Evolutionary conservation across 2,329 filamentous ascomycete genomes (phyloP), one percentile per base, ranked within the genome.

Genomic region (Sarocladium kiliense): DNA sequence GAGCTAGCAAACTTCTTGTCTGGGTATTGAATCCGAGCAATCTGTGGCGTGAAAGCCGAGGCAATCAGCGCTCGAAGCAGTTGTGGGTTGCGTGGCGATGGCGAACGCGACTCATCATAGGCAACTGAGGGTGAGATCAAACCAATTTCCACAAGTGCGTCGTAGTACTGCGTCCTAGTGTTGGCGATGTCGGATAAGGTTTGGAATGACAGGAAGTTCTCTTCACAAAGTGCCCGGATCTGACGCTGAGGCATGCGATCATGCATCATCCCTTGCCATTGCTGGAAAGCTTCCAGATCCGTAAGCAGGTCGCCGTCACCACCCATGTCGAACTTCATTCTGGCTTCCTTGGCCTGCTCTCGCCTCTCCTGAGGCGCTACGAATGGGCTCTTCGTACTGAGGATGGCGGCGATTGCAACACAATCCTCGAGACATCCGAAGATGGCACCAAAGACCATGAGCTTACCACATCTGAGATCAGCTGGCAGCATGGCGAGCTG

Each of bases 401-500:
- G 78, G 39, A 97, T 94, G 9, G 92, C 88, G 2, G 94, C 90
- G 59, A 97, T 92, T 2, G 88, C 91, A 55, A 97, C 80, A 61
- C 88, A 91, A 54, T 93, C 85, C 64, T 96, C 91, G 6, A 97
- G 79, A 65, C 93, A 97, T 32, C 89, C 89, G 65, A 99, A 97
- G 56, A 95, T 91, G 16, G 91, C 88, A 5, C 94, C 94, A 65
- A 95, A 96, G 3, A 99, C 89, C 80, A 99, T 91, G 32, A 99
- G 79, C 71, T 99, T 99, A 45, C 89, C 91, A 68, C 91, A 95
- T 26, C 93, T 85, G 49, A 99, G 78, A 66, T 99, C 94, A 0
- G 93, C 90, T 1, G 94, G 94, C 53, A 99, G 91, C 84, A 95
- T 90, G 18, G 92, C 88, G n/a, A 99, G 78, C 72, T 97, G 94